Conservation (phyloP, 1,139 yeast species). For the Debaryomyces fabryi region DNA sequence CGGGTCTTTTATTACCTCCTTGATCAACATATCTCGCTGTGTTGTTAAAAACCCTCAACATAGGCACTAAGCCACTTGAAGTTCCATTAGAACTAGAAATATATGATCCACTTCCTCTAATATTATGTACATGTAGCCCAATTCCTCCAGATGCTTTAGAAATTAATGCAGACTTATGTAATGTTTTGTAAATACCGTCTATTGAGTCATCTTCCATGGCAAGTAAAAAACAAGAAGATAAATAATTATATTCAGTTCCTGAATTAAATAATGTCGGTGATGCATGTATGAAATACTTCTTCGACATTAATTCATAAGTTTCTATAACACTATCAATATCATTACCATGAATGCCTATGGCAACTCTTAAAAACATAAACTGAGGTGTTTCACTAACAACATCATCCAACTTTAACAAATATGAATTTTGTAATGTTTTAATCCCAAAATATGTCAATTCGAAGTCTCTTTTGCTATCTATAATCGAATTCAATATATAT, state of each 20-base stretch:
- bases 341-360: constrained; percentile 82
- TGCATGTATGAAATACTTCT: constrained; percentile 82
- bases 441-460: constrained; percentile 53
- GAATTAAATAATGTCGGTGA: constrained; percentile 90
- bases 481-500: constrained; percentile 38
- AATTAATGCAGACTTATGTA: constrained; percentile 83
- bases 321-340: constrained; percentile 72
- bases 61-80: constrained; percentile 85
- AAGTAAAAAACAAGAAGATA: constrained; percentile 84
- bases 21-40: constrained; percentile 93
- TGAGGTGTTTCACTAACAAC: constrained; percentile 88
- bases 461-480: constrained; percentile 42
- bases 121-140: constrained; percentile 82
- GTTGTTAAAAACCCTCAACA: constrained; percentile 87
- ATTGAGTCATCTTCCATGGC: constrained; percentile 91
- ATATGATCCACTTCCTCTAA: constrained; percentile 82
- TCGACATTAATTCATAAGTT: constrained; percentile 83
- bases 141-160: constrained; percentile 93
- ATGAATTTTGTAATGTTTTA: constrained; percentile 74
- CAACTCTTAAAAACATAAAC: constrained; percentile 85
- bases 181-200: constrained; percentile 86
- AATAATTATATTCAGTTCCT: constrained; percentile 51
- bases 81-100: constrained; percentile 91
- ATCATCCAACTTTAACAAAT: constrained; percentile 68
- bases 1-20: constrained; percentile 94